These are phyloP conservation scores for Exophiala oligosperma DNA, from an alignment of 2,329 filamentous ascomycete species.

Conservation along the genomic window DNA sequence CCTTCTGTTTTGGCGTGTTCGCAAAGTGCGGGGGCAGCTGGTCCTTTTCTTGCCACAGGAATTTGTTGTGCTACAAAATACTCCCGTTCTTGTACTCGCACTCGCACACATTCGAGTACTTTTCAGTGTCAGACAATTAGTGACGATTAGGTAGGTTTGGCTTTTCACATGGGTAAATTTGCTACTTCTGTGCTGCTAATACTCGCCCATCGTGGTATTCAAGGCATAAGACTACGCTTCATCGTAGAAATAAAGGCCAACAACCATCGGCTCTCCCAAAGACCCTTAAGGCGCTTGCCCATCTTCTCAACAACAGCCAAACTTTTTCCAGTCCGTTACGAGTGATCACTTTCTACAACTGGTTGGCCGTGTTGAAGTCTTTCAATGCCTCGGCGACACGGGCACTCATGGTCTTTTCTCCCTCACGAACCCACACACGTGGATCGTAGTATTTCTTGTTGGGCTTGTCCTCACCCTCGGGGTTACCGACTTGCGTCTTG, in stretches of 20 bases:
- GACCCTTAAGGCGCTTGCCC: neutral
- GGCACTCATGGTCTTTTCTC: conserved; percentile 92
- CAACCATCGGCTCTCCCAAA: conserved; percentile 10
- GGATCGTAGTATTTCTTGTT: conserved; percentile 98
- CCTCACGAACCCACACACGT: conserved; percentile 86
- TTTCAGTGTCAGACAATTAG: neutral
- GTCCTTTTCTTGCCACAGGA: no score
- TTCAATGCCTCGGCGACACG: conserved; percentile 78
- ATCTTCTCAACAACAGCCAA: neutral
- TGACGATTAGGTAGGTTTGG: neutral
- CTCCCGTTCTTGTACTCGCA: no score
- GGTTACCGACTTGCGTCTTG: conserved; percentile 83
- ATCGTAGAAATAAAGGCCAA: neutral
- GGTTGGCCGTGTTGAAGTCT: conserved; percentile 85
- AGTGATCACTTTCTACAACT: conserved; percentile 59
- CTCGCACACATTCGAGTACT: neutral
- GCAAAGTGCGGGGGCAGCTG: neutral
- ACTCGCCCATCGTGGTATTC: neutral
- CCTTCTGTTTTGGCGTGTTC: neutral
- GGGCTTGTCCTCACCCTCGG: conserved; percentile 92
- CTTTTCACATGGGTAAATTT: no score
- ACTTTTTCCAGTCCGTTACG: neutral
- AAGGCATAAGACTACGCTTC: no score
- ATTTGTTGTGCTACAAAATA: no score
- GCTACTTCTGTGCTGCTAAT: neutral